Base-by-base conservation (phyloP, 345 rosid genomes). In the Lagerstroemia speciosa region DNA sequence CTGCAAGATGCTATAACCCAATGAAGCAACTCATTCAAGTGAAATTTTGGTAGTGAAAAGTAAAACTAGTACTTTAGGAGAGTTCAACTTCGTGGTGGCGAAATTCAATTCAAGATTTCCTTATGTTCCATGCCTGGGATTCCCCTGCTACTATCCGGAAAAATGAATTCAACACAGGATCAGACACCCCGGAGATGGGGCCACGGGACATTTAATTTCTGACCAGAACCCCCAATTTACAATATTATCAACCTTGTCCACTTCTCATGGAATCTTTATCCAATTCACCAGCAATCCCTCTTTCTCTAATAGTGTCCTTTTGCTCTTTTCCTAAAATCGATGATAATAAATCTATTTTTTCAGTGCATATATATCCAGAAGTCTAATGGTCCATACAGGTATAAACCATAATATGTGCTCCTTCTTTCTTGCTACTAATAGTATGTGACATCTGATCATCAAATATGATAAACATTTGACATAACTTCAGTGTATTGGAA, bases 251-350 rank as follows among this genome's bases (percentile, higher is more conserved):
- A 37, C 40, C 65, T 32, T 62, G 65, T 62, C 65, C n/a, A 33
- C 24, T 62, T 62, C 65, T 9, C n/a, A 31, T 31, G 65, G 65
- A 62, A 62, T 62, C 65, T 64, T 34, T 64, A 34, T 24, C 66
- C 66, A 64, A 33, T 34, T 36, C 66, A 64, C 31, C 43, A 33
- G 66, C 38, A 17, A 20, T 15, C 22, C 65, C 40, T 62, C 38
- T 16, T 62, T 33, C 20, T 62, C 22, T 22, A 64, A 64, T 64
- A 34, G 43, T 19, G 10, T 30, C 65, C 65, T 11, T 20, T 8
- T 7, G 40, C 60, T 30, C 30, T 53, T 53, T 53, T 53, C 60
- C 60, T 53, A 24, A n/a, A 19, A 3, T 14, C 12, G 14, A 53
- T 29, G 60, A 53, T 53, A 24, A 53, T 53, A 1, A 53, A 30